Conservation (phyloP, 805 yeast species). For the Starmerella ratchasimensis region DNA sequence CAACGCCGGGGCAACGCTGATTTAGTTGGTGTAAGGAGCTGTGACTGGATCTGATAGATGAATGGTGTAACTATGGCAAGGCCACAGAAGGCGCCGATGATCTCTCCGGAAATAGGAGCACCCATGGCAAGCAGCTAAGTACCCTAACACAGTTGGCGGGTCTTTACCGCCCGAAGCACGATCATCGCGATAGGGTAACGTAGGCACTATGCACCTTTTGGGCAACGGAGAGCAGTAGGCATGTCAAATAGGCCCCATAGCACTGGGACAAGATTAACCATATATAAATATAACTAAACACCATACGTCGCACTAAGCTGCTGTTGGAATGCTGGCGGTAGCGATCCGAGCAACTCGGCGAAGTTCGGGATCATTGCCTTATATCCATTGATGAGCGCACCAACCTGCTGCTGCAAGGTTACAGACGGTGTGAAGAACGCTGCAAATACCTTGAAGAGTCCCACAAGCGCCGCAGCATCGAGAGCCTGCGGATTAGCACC, state of each 20-base stretch:
- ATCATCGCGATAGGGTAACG: neutral
- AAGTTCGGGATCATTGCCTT: slow-evolving; percentile 19
- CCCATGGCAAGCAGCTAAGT: too few relatives aligned
- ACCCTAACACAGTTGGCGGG: too few relatives aligned
- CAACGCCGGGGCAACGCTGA: slow-evolving; percentile 7
- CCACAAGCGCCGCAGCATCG: slow-evolving; percentile 29
- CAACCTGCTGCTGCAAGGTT: slow-evolving; percentile 22
- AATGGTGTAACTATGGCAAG: slow-evolving; percentile 5
- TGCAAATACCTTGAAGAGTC: slow-evolving; percentile 19
- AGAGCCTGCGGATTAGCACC: slow-evolving; percentile 54
- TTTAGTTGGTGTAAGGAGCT: neutral
- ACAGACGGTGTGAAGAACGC: slow-evolving; percentile 25
- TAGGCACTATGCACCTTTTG: neutral
- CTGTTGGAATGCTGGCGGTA: slow-evolving; percentile 19
- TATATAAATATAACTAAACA: neutral
- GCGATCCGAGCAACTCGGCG: slow-evolving; percentile 12
- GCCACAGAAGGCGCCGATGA: slow-evolving; percentile 7
- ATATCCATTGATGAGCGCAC: slow-evolving; percentile 20
- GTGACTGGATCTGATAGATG: slow-evolving; percentile 5
- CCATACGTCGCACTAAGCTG: slow-evolving; percentile 17
- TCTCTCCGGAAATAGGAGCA: slow-evolving; percentile 7
- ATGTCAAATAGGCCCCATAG: too few relatives aligned
- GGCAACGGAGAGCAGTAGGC: too few relatives aligned
- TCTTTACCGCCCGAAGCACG: neutral
- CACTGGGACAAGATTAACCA: too few relatives aligned